Evolutionary conservation across 164 flowering plant species (phyloP).

Genomic region (Vitis vinifera): DNA sequence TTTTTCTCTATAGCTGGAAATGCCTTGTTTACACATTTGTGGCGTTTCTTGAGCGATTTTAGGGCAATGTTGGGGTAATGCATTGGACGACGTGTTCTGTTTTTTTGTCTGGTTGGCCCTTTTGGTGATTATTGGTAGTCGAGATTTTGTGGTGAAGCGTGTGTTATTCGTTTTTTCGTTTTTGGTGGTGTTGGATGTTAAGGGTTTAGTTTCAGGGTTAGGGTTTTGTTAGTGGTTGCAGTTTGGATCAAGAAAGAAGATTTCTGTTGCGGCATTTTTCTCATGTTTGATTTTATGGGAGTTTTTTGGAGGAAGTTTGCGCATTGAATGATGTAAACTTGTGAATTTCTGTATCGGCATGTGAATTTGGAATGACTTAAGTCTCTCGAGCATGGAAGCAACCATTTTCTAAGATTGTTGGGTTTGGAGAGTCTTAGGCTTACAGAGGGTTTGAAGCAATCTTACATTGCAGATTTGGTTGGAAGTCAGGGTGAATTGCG

Average conservation of each 20-base stretch:
- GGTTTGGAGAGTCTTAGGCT: too few relatives aligned
- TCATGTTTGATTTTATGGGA: too few relatives aligned
- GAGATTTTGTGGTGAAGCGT: slow-evolving; percentile 6
- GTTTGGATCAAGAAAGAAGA: not conserved
- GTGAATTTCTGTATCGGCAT: too few relatives aligned
- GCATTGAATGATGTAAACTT: too few relatives aligned
- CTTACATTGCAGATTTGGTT: not conserved
- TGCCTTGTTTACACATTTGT: too few relatives aligned
- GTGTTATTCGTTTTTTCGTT: slow-evolving; percentile 2
- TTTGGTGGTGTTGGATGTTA: not conserved
- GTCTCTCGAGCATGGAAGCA: too few relatives aligned
- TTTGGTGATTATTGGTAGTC: not conserved
- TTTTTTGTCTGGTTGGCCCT: not conserved
- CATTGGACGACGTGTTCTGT: slow-evolving; percentile 1
- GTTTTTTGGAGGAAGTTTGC: too few relatives aligned
- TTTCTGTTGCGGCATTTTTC: not conserved
- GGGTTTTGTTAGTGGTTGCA: not conserved
- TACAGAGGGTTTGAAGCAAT: too few relatives aligned
- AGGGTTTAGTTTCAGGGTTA: not conserved
- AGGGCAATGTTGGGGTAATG: not conserved
- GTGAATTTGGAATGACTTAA: too few relatives aligned
- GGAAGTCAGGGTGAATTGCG: slow-evolving; percentile 1
- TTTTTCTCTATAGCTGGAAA: too few relatives aligned
- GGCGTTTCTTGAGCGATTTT: not conserved
- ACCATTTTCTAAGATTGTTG: too few relatives aligned